These are phyloP conservation scores for Sphaceloma murrayae DNA, from an alignment of 2,329 filamentous ascomycete species.

Conservation along the genomic window DNA sequence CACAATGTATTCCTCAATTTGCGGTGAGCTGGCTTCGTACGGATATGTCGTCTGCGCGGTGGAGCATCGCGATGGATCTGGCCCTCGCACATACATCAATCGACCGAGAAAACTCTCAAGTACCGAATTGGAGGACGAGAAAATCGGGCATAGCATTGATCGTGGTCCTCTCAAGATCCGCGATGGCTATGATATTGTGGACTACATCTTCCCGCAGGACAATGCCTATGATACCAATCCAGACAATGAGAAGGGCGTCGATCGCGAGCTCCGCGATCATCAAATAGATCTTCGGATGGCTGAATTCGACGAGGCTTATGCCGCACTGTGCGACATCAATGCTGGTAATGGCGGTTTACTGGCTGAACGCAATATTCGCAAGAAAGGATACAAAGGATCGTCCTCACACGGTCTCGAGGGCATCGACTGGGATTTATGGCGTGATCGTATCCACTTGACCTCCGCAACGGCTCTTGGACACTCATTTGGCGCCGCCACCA, in stretches of 20 bases:
- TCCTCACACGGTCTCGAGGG: slow-evolving; percentile 51
- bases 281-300: slow-evolving; percentile 55
- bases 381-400: slow-evolving; percentile 49
- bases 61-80: slow-evolving; percentile 57
- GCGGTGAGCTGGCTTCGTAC: slow-evolving; percentile 52
- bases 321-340: slow-evolving; percentile 47
- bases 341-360: slow-evolving; percentile 45
- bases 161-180: slow-evolving; percentile 21
- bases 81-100: slow-evolving; percentile 53
- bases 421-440: slow-evolving; percentile 49
- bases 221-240: slow-evolving; percentile 41
- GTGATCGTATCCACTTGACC: slow-evolving; percentile 44
- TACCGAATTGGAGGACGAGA: slow-evolving; percentile 26
- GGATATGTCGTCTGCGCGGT: slow-evolving; percentile 56
- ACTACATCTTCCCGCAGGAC: slow-evolving; percentile 54
- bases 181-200: slow-evolving; percentile 26
- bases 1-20: slow-evolving; percentile 53
- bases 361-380: slow-evolving; percentile 44
- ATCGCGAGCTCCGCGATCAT: slow-evolving; percentile 48
- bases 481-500: slow-evolving; percentile 57
- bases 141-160: slow-evolving; percentile 17
- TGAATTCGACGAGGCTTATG: slow-evolving; percentile 55
- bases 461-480: slow-evolving; percentile 56
- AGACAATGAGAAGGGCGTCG: slow-evolving; percentile 50
- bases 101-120: slow-evolving; percentile 37